Percentiles rank a stretch among this genome's conserved stretches.
These are phyloP conservation scores for Poteriospumella lacustris DNA, from an alignment of 108 stramenopile species.

Conservation along the genomic window DNA sequence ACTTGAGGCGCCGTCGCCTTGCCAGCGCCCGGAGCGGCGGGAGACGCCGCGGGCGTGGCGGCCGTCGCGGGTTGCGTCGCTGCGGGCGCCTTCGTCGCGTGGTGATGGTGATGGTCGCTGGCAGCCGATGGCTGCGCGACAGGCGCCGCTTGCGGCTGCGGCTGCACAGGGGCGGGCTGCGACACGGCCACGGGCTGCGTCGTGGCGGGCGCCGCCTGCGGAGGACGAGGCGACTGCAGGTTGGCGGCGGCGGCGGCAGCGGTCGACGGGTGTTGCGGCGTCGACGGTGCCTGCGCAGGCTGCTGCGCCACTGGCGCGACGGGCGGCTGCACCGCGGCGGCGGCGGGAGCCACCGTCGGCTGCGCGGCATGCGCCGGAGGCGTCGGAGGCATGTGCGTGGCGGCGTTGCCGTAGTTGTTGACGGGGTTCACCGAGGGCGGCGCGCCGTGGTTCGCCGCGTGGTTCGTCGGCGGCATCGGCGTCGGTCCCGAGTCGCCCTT, in stretches of 20 bases:
- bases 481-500: no score
- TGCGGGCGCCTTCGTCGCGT: background rate
- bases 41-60: background rate
- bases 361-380: no score
- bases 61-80: background rate
- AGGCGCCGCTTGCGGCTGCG: background rate
- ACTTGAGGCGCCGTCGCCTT: no score
- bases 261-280: background rate
- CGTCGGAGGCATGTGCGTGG: no score
- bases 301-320: background rate
- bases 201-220: background rate
- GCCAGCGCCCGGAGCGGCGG: background rate
- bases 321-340: background rate
- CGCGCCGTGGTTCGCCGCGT: no score
- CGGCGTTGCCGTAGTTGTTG: no score
- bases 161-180: background rate
- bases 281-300: background rate
- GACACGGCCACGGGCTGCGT: background rate
- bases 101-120: background rate
- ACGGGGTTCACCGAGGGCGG: no score
- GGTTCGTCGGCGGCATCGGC: no score
- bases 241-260: background rate
- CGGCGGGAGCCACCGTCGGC: background rate
- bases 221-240: background rate
- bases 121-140: background rate